A percentile compares a stretch with the other conserved stretches of the same genome.
phyloP scores from a whole-genome alignment of 2,329 filamentous ascomycete genomes.

The Teratosphaeria nubilosa region DNA sequence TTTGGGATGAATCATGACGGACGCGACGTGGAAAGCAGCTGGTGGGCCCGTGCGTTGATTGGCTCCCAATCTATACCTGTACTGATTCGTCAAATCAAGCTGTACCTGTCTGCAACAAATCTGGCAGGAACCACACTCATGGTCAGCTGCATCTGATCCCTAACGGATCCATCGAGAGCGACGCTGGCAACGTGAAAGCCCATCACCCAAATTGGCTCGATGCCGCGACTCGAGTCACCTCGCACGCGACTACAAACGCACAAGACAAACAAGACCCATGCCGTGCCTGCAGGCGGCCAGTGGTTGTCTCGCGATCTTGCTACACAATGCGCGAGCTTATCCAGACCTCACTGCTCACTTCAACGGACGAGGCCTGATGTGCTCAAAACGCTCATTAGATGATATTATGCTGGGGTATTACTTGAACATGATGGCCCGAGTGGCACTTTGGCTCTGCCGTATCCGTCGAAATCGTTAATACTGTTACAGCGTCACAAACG shows the following conservation, averaged over 20 bases:
- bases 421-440: not conserved
- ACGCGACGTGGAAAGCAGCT: not conserved
- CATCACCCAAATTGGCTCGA: not conserved
- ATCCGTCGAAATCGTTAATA: not conserved
- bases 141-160: not conserved
- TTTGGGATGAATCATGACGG: not conserved
- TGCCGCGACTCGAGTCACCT: not conserved
- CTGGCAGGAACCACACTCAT: not conserved
- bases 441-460: not conserved
- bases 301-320: conserved; percentile 8
- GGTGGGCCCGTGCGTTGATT: not conserved
- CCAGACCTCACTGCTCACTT: conserved; percentile 1
- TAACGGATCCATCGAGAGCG: not conserved
- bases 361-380: not conserved
- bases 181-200: too few species aligned
- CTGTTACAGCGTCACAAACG: not conserved
- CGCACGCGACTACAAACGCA: not conserved
- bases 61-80: not conserved
- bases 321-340: conserved; percentile 9
- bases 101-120: too few species aligned
- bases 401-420: not conserved
- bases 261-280: not conserved
- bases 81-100: not conserved
- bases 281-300: conserved; percentile 1
- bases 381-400: not conserved